Evolutionary conservation across 2,329 filamentous ascomycete species (phyloP).

Genomic region (Neonectria coccinea): DNA sequence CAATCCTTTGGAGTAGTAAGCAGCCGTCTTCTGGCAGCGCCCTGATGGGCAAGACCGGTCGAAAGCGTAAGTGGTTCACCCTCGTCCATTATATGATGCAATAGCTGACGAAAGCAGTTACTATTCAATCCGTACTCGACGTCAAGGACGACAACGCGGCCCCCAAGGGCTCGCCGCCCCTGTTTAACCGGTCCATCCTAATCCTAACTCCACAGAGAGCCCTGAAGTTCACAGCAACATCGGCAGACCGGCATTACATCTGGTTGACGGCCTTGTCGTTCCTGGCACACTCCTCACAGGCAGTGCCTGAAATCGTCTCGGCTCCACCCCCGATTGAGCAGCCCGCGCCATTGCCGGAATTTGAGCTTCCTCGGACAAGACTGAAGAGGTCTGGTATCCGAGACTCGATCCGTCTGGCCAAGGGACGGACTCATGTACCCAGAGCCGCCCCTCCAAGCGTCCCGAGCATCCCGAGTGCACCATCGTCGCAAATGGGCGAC

Average conservation of each 20-base stretch:
- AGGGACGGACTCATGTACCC: constrained; percentile 67
- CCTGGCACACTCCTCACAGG: constrained; percentile 88
- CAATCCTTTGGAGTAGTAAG: constrained; percentile 98
- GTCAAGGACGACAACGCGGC: constrained; percentile 93
- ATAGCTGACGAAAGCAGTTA: constrained; percentile 69
- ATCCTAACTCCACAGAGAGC: constrained; percentile 94
- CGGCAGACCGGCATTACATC: constrained; percentile 87
- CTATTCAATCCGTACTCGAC: constrained; percentile 95
- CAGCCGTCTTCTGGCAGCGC: constrained; percentile 90
- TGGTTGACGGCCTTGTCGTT: constrained; percentile 97
- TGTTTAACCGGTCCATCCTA: constrained; percentile 94
- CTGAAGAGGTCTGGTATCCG: constrained; percentile 72
- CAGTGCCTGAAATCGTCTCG: constrained; percentile 78
- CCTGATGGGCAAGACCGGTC: constrained; percentile 91
- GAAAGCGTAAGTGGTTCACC: constrained; percentile 79
- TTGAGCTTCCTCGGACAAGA: constrained; percentile 61
- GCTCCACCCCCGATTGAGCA: constrained; percentile 59
- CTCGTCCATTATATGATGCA: constrained; percentile 24
- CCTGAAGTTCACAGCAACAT: constrained; percentile 91
- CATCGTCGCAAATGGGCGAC: constrained; percentile 53
- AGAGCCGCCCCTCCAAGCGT: constrained; percentile 64
- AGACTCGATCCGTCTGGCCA: constrained; percentile 91
- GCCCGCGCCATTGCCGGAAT: constrained; percentile 60
- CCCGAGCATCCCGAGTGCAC: constrained; percentile 55
- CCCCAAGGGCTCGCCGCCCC: constrained; percentile 73